A percentile compares a stretch with the other conserved stretches of the same genome.
Evolutionary conservation across 2,329 filamentous ascomycete species (phyloP).

Genomic region (Trichoderma gracile): DNA sequence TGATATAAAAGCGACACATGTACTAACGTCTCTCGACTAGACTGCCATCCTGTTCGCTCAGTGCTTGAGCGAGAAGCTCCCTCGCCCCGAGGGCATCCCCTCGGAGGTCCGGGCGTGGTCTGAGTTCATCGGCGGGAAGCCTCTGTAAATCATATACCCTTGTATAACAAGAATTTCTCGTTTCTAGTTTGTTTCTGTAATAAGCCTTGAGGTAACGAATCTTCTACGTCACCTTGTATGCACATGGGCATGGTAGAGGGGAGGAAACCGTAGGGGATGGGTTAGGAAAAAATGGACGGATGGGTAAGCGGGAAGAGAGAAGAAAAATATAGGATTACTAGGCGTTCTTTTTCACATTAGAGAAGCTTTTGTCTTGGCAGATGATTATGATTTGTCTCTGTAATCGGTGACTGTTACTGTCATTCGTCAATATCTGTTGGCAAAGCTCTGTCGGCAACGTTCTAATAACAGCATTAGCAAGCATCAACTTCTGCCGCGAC

Average conservation of each 20-base stretch:
- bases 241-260: neutral
- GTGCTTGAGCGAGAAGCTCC: conserved; percentile 96
- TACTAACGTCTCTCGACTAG: conserved; percentile 47
- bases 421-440: no score
- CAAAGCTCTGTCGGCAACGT: no score
- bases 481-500: no score
- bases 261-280: neutral
- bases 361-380: neutral
- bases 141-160: conserved; percentile 55
- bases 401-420: neutral
- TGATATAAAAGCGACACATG: neutral
- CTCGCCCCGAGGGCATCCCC: conserved; percentile 83
- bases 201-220: neutral
- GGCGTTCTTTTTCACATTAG: neutral
- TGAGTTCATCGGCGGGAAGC: conserved; percentile 88
- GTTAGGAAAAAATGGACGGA: neutral
- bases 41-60: conserved; percentile 94
- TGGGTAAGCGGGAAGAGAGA: neutral
- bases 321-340: neutral
- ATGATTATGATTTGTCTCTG: neutral
- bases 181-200: conserved; percentile 4
- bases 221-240: neutral
- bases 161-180: conserved; percentile 1
- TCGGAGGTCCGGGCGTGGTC: conserved; percentile 92
- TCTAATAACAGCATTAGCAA: no score